phyloP scores from a whole-genome alignment of 768 basidiomycete genomes.

The Tylopilus sp. region DNA sequence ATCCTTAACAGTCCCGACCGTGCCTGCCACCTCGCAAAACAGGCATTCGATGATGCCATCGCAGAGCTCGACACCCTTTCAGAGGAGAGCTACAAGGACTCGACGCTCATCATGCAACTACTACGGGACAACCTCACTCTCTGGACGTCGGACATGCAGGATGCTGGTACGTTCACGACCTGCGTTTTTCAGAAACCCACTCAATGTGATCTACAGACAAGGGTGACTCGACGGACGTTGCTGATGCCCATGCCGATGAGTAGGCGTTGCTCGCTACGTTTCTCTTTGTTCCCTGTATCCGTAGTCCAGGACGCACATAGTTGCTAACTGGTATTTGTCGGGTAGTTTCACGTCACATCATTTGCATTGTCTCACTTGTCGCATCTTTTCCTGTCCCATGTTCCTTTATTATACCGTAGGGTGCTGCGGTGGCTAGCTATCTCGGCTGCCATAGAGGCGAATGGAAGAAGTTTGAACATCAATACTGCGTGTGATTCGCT shows the following conservation, averaged over 20 bases:
- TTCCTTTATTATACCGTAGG: slow-evolving; percentile 36
- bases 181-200: not conserved
- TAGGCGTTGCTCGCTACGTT: slow-evolving; percentile 33
- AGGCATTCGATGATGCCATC: slow-evolving; percentile 98
- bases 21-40: slow-evolving; percentile 98
- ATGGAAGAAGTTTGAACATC: slow-evolving; percentile 32
- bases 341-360: slow-evolving; percentile 27
- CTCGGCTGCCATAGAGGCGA: slow-evolving; percentile 31
- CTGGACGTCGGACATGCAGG: slow-evolving; percentile 99
- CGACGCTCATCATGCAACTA: slow-evolving; percentile 95
- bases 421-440: slow-evolving; percentile 31
- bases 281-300: slow-evolving; percentile 16
- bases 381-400: slow-evolving; percentile 30
- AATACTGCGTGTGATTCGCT: not conserved
- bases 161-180: slow-evolving; percentile 61
- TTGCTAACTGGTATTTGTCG: slow-evolving; percentile 9
- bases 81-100: slow-evolving; percentile 99
- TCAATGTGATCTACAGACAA: slow-evolving; percentile 50
- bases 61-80: slow-evolving; percentile 98
- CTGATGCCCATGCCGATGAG: slow-evolving; percentile 63
- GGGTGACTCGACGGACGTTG: slow-evolving; percentile 69
- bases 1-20: slow-evolving; percentile 98
- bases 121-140: slow-evolving; percentile 96
- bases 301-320: slow-evolving; percentile 10
- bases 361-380: slow-evolving; percentile 30